Evolutionary conservation across 257 asterid species (phyloP).

Genomic region (Solanum okadae): DNA sequence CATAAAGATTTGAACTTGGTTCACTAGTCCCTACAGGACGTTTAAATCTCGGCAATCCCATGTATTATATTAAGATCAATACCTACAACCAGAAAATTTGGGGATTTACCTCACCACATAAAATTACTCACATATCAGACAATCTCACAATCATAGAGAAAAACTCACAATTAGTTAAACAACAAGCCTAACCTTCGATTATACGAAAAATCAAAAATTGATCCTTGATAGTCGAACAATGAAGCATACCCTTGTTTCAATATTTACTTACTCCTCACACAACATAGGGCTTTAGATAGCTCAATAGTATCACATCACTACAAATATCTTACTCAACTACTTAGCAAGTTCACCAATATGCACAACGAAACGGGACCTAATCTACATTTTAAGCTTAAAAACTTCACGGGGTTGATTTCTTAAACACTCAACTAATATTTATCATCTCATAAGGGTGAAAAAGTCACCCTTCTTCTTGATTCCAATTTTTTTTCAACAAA

Average conservation of each 20-base stretch:
- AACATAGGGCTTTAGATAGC: background rate
- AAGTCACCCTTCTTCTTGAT: background rate
- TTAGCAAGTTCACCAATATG: background rate
- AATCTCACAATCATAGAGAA: background rate
- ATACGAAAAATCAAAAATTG: background rate
- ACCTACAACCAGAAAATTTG: background rate
- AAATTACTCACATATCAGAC: background rate
- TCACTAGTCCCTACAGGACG: slow-evolving; percentile 45
- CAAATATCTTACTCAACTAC: background rate
- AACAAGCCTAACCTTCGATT: background rate
- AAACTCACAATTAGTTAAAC: background rate
- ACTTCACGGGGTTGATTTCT: background rate
- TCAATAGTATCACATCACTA: background rate
- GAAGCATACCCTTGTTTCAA: background rate
- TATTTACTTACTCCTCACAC: background rate
- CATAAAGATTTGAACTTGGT: slow-evolving; percentile 65
- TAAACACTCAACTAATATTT: background rate
- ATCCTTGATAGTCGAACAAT: background rate
- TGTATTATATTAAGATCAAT: background rate
- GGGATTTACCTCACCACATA: background rate
- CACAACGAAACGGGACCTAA: background rate
- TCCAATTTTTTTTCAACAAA: background rate
- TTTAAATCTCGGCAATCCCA: slow-evolving; percentile 73
- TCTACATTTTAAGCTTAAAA: background rate
- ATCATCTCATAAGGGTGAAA: background rate